Base-by-base conservation (phyloP, 345 rosid species). In the Mallotus nudiflorus region DNA sequence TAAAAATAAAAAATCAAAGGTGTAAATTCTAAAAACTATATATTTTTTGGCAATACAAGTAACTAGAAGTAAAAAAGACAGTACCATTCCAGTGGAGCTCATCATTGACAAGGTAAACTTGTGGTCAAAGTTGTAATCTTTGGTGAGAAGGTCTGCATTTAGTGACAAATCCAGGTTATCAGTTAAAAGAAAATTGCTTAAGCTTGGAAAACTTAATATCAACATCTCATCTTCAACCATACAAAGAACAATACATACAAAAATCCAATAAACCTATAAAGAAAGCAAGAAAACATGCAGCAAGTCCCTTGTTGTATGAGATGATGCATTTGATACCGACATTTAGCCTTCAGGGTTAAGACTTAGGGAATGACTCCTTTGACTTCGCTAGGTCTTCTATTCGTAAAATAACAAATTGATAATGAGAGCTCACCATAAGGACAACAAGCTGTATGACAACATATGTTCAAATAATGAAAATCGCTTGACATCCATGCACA, bases 91-190 rank as follows among this genome's bases (percentile, higher is more conserved):
- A 55, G 85, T 80, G 54, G 87, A 40, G 63, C 82, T 84, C 60
- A 78, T 77, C 78, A 87, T 75, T 20, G 87, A 81, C 58, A 91
- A 76, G 50, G 87, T 85, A 78, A 88, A 84, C 85, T 88, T 91
- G 72, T 91, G 89, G 76, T 88, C 96, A 68, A 84, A 86, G 80
- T 79, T 75, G 75, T 88, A 89, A 72, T 89, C 97, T 81, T 89
- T 89, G 77, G 74, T 81, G 73, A 91, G 67, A 37, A 91, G 86
- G 71, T 88, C 96, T 88, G 91, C 88, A 81, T 42, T 50, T 18
- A 48, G 54, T 57, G 66, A 35, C n/a, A 29, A 13, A 60, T 50
- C 48, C 57, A 48, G 72, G 69, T 37, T 39, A 16, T 46, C 20
- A 62, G 45, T 4, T 13, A 51, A 16, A 16, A 40, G n/a, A n/a